These are phyloP conservation scores for Calonectria honghensis DNA, from an alignment of 2,329 filamentous ascomycete genomes.

Conservation along the genomic window DNA sequence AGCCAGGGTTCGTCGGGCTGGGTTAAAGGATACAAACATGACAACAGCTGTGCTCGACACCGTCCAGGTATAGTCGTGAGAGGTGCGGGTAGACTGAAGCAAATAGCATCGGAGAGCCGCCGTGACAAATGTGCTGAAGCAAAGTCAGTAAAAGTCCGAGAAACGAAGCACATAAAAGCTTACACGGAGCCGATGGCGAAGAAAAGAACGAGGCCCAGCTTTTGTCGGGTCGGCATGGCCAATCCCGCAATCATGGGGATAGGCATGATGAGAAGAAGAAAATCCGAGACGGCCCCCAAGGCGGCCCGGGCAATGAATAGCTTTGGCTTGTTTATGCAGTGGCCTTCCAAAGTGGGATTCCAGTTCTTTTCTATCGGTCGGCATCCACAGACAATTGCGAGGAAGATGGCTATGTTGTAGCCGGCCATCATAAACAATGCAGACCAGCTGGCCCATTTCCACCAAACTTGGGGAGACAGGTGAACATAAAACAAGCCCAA, in stretches of 20 bases:
- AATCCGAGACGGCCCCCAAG: slow-evolving; percentile 66
- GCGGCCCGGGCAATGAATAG: slow-evolving; percentile 68
- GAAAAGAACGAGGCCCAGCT: slow-evolving; percentile 63
- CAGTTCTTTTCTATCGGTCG: slow-evolving; percentile 44
- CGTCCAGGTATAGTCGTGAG: slow-evolving; percentile 42
- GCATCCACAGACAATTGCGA: slow-evolving; percentile 57
- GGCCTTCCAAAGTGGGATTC: slow-evolving; percentile 53
- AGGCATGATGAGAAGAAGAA: slow-evolving; percentile 66
- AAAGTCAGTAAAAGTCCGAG: neutral
- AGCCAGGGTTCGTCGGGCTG: rapidly evolving
- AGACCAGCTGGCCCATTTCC: slow-evolving; percentile 20
- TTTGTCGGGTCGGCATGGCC: slow-evolving; percentile 66
- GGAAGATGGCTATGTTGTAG: slow-evolving; percentile 49
- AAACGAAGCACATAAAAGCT: neutral
- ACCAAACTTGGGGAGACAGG: slow-evolving; percentile 4
- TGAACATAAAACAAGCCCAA: slow-evolving; percentile 2
- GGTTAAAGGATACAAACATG: neutral
- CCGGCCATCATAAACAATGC: slow-evolving; percentile 12
- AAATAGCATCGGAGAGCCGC: slow-evolving; percentile 43
- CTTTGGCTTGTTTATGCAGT: slow-evolving; percentile 65
- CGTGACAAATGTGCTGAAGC: slow-evolving; percentile 40
- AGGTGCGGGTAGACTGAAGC: slow-evolving; percentile 34
- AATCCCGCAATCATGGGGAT: slow-evolving; percentile 65
- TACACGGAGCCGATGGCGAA: slow-evolving; percentile 62
- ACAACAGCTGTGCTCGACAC: slow-evolving; percentile 12